Evolutionary conservation across 805 yeast genomes (phyloP).

Genomic region (Starmerella vaccinii): DNA sequence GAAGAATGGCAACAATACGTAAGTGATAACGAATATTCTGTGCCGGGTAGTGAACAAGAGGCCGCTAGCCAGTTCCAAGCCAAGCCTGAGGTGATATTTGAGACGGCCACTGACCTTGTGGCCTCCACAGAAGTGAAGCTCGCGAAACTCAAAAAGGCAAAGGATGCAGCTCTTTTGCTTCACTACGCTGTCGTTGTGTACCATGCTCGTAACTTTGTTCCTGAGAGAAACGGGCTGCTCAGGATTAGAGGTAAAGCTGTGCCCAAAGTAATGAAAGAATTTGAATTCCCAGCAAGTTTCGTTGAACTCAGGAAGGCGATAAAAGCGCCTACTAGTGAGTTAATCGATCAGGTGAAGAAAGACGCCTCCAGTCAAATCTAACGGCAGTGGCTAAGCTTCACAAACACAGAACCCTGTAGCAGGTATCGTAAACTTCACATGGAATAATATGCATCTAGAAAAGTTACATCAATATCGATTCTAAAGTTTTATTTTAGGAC

Average conservation of each 20-base stretch:
- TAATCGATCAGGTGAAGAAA: constrained; percentile 10
- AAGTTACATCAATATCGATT: too few relatives aligned
- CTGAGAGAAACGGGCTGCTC: constrained; percentile 18
- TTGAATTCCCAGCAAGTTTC: constrained; percentile 23
- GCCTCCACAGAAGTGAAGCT: constrained; percentile 1
- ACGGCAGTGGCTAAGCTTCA: background rate
- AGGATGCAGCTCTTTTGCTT: constrained; percentile 25
- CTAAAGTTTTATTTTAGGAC: constrained; percentile 15
- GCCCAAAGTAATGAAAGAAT: constrained; percentile 27
- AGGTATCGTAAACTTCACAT: too few relatives aligned
- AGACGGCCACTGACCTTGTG: constrained; percentile 10
- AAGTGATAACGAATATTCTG: constrained; percentile 12
- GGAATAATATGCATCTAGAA: too few relatives aligned
- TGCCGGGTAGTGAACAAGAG: constrained; percentile 11
- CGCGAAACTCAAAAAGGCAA: constrained; percentile 18
- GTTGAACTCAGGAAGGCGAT: constrained; percentile 17
- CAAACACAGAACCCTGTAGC: too few relatives aligned
- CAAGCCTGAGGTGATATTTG: background rate
- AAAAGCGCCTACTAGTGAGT: constrained; percentile 8
- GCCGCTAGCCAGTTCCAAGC: constrained; percentile 15
- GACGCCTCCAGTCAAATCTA: background rate
- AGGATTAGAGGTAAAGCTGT: constrained; percentile 27
- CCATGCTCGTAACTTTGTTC: constrained; percentile 17
- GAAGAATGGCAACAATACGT: constrained; percentile 26
- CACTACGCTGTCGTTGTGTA: constrained; percentile 25